Percentiles rank a stretch among this genome's conserved stretches.
phyloP scores from a whole-genome alignment of 768 basidiomycete species.

The Trametes elegans region DNA sequence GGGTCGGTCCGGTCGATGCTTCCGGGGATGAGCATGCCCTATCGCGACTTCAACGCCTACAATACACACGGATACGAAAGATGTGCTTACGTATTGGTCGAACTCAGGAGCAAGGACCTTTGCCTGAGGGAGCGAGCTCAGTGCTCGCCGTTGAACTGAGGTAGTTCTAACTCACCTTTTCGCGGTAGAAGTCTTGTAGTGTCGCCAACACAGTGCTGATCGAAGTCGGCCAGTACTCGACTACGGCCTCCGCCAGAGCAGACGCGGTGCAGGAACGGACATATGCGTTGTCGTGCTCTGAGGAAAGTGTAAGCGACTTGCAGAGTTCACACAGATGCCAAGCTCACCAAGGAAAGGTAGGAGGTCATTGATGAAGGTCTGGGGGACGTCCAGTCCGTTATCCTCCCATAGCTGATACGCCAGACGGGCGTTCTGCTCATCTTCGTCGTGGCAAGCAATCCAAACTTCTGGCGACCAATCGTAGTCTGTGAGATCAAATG shows the following conservation, averaged over 20 bases:
- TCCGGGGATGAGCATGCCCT: constrained; percentile 93
- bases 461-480: constrained; percentile 91
- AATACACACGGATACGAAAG: not conserved
- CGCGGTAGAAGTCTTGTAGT: constrained; percentile 74
- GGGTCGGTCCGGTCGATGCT: constrained; percentile 88
- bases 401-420: constrained; percentile 91
- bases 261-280: constrained; percentile 71
- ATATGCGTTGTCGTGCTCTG: constrained; percentile 79
- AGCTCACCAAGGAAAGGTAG: constrained; percentile 66
- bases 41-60: constrained; percentile 3
- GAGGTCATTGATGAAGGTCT: constrained; percentile 57
- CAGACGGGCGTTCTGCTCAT: constrained; percentile 83
- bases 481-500: constrained; percentile 90
- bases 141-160: not conserved
- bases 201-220: constrained; percentile 45
- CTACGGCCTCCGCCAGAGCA: constrained; percentile 73
- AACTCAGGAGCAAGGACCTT: constrained; percentile 89
- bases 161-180: constrained; percentile 53
- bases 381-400: constrained; percentile 87
- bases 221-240: constrained; percentile 62
- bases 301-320: not conserved
- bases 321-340: not conserved
- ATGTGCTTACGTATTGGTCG: constrained; percentile 75
- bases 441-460: constrained; percentile 85
- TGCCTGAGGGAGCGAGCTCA: constrained; percentile 47